Conservation (phyloP, 176 grass and related monocot genomes). For the Secale cereale region DNA sequence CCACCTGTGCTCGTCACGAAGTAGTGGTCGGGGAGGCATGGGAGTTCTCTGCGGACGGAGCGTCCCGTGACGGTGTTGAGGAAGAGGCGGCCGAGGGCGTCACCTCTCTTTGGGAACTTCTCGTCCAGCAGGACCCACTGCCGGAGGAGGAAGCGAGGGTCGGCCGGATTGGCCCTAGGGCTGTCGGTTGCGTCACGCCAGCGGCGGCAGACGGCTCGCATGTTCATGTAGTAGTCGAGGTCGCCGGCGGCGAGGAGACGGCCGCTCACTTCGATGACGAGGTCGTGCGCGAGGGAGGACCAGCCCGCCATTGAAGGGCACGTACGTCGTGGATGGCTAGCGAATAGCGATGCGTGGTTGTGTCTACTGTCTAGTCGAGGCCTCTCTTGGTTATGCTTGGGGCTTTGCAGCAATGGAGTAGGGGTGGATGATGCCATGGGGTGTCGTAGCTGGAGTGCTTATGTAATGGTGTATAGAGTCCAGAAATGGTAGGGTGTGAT, state of each 20-base stretch:
- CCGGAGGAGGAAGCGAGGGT: neutral
- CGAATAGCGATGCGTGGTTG: neutral
- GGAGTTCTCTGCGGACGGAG: neutral
- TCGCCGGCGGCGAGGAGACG: neutral
- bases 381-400: neutral
- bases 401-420: neutral
- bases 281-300: neutral
- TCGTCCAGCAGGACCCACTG: slow-evolving; percentile 12
- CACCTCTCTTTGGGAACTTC: too few relatives aligned
- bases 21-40: neutral
- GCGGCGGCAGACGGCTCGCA: slow-evolving; percentile 11
- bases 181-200: slow-evolving; percentile 13
- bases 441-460: neutral
- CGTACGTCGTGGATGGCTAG: neutral
- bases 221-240: slow-evolving; percentile 11
- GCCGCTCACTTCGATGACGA: neutral
- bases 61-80: neutral
- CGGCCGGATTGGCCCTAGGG: neutral
- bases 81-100: neutral
- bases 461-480: neutral
- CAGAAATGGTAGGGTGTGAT: neutral
- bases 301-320: neutral
- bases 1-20: neutral
- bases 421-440: neutral
- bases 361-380: too few relatives aligned